Percentiles rank a stretch among this genome's conserved stretches.
Conservation (phyloP, 2,329 filamentous ascomycete species). For the Lachnellula hyalina region DNA sequence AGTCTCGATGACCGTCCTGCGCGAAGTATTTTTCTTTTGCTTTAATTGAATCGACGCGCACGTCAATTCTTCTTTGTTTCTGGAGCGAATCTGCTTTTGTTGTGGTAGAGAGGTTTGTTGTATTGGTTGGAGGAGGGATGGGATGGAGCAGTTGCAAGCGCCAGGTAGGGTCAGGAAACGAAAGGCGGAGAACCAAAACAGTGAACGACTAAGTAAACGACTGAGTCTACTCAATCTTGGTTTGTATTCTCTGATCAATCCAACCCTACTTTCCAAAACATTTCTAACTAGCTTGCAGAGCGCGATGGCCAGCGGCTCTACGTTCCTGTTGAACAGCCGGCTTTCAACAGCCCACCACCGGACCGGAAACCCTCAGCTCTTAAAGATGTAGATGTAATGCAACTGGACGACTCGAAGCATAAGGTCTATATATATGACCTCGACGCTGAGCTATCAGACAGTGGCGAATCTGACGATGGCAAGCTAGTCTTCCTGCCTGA, state of each 20-base stretch:
- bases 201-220: constrained; percentile 76
- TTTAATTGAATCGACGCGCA: constrained; percentile 2
- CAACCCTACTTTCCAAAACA: constrained; percentile 1
- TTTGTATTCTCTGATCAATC: constrained; percentile 38
- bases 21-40: constrained; percentile 7
- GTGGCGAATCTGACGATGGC: constrained; percentile 52
- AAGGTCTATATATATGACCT: constrained; percentile 89
- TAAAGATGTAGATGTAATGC: constrained; percentile 60
- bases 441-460: constrained; percentile 75
- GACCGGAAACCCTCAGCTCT: constrained; percentile 14
- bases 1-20: constrained; percentile 9
- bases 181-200: constrained; percentile 55
- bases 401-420: constrained; percentile 76
- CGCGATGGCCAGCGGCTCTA: constrained; percentile 59
- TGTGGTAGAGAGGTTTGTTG: constrained; percentile 5
- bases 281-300: constrained; percentile 41
- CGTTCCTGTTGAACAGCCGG: constrained; percentile 54
- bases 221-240: constrained; percentile 78
- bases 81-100: constrained; percentile 2
- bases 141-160: constrained; percentile 29
- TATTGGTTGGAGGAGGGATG: constrained; percentile 11
- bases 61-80: constrained; percentile 1
- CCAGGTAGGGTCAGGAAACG: constrained; percentile 41
- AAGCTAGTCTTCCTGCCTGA: constrained; percentile 76
- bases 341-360: constrained; percentile 18